Conservation (phyloP, 1,139 yeast species). For the Taphrina confusa region DNA sequence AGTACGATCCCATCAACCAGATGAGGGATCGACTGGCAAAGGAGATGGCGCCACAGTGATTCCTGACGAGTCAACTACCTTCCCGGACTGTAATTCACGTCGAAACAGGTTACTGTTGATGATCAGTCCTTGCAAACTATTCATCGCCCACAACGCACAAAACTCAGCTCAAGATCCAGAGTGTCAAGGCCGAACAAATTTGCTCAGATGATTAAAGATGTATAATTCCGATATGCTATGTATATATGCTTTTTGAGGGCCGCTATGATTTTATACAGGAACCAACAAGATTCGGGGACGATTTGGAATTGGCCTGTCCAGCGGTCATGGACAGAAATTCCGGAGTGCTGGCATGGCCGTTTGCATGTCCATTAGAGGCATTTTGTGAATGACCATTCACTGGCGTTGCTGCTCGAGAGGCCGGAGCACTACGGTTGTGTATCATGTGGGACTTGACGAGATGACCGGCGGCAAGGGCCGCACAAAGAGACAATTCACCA, state of each 20-base stretch:
- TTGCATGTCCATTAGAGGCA: neutral
- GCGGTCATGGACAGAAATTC: constrained; percentile 21
- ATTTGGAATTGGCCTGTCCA: neutral
- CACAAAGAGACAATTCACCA: constrained; percentile 88
- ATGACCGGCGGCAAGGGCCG: constrained; percentile 98
- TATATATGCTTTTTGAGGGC: neutral
- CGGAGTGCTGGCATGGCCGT: no score
- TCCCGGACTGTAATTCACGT: no score
- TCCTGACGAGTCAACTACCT: no score
- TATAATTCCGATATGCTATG: constrained; percentile 1
- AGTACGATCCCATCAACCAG: constrained; percentile 21
- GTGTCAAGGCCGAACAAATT: no score
- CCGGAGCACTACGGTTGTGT: constrained; percentile 63
- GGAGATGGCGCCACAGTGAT: constrained; percentile 1
- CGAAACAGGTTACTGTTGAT: no score
- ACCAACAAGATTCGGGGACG: constrained; percentile 21
- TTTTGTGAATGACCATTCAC: constrained; percentile 17
- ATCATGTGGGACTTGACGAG: constrained; percentile 97
- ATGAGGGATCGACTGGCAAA: constrained; percentile 14
- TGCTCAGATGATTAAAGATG: no score
- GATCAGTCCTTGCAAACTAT: no score
- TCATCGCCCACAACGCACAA: no score
- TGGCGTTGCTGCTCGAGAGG: constrained; percentile 25
- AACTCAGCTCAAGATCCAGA: no score
- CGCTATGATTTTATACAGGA: constrained; percentile 31